A percentile compares a stretch with the other conserved stretches of the same genome.
phyloP scores from a whole-genome alignment of 768 basidiomycete species.

The Amanita pallidorosea region DNA sequence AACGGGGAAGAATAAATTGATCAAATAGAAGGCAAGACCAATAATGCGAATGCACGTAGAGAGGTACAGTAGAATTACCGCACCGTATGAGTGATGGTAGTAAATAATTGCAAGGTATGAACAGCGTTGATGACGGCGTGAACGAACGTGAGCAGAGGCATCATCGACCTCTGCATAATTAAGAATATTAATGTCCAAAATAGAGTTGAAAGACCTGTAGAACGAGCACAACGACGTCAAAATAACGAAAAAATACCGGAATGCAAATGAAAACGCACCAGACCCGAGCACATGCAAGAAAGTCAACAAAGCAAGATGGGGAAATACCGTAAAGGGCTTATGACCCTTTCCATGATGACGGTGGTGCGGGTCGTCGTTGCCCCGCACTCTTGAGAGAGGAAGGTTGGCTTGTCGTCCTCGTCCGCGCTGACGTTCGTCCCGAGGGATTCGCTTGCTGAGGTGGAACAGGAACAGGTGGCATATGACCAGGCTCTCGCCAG shows the following conservation, averaged over 20 bases:
- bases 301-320: neutral
- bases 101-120: neutral
- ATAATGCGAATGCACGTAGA: neutral
- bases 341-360: constrained; percentile 47
- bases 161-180: constrained; percentile 3
- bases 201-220: neutral
- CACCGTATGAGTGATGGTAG: neutral
- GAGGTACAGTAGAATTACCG: neutral
- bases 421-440: constrained; percentile 13
- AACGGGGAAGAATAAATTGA: neutral
- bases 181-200: constrained; percentile 6
- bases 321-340: neutral
- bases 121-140: neutral
- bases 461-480: constrained; percentile 30
- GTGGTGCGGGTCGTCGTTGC: constrained; percentile 24
- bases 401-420: constrained; percentile 37
- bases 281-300: neutral
- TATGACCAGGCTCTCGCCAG: constrained; percentile 27
- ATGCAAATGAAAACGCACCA: neutral
- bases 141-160: constrained; percentile 2
- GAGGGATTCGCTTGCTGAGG: constrained; percentile 8
- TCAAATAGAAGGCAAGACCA: neutral
- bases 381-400: constrained; percentile 15
- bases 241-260: neutral
- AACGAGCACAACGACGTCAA: neutral